Evolutionary conservation across 1,284 basidiomycete genomes (phyloP), one percentile per base, ranked within the genome.

Genomic region (Ganoderma leucocontextum): DNA sequence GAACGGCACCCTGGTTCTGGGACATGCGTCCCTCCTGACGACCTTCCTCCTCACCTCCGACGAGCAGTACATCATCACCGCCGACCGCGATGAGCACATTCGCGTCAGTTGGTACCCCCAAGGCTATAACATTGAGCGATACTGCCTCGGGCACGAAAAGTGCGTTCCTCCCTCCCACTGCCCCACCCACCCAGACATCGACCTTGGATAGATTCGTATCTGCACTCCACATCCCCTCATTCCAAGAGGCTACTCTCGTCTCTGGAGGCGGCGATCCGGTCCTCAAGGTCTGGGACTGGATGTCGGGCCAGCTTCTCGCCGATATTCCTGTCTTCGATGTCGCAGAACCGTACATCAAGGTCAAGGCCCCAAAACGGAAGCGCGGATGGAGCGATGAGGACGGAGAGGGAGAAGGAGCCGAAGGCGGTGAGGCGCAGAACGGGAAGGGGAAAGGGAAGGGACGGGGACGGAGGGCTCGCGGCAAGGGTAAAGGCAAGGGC

Each of bases 11-110:
- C 89, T 96, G 63, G 80, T 97, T 39, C 83, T 97, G 0, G 95
- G 96, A 5, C 96, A 98, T 75, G 89, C 93, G 0, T 97, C 95
- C 12, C 87, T 95, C 60, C 81, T 98, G 65, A 96, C 92, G 4
- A 80, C 86, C 1, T 90, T 94, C 76, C 74, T 91, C 52, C 85
- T 97, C 63, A 87, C 90, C 0, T 76, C 79, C 0, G 90, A 94
- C 75, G 89, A 91, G 71, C 86, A 85, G 66, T 90, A 86, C 75
- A 90, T 98, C 75, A 85, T 97, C 73, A 95, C 95, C 0, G 92
- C 94, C 0, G 96, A 98, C 78, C 83, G 96, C 58, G 96, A 98
- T 76, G 96, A 98, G 78, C 96, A 98, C 77, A 92, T 98, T 64
- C 86, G 96, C 63, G 87, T 97, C n/a, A 95, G 93, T 75, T 89